Conservation (phyloP, 2,329 filamentous ascomycete genomes). For the Aciculosporium take region DNA sequence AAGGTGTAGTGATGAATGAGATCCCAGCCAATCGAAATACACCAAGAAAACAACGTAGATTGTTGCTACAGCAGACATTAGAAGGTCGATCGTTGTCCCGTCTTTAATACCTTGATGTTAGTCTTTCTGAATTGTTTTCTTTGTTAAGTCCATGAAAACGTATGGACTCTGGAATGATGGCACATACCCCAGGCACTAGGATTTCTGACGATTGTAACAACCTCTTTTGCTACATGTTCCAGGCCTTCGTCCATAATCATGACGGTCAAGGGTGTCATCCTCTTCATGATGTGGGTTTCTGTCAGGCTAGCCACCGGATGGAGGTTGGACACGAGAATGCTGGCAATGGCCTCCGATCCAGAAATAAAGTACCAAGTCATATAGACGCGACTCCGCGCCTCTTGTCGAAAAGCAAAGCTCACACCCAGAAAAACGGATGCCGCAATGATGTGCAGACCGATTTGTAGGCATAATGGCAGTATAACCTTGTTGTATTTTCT, state of each 20-base stretch:
- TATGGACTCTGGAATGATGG: neutral
- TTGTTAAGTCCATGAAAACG: neutral
- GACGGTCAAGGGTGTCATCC: slow-evolving; percentile 48
- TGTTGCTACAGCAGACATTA: slow-evolving; percentile 24
- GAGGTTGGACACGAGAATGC: slow-evolving; percentile 37
- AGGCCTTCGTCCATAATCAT: slow-evolving; percentile 51
- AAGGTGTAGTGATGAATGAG: slow-evolving; percentile 39
- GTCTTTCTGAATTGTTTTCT: neutral
- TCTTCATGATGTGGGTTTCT: slow-evolving; percentile 47
- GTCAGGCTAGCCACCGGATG: slow-evolving; percentile 46
- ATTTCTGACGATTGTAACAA: neutral
- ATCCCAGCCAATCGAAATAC: slow-evolving; percentile 50
- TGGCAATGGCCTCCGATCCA: slow-evolving; percentile 34
- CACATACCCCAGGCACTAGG: neutral
- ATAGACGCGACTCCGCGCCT: slow-evolving; percentile 21
- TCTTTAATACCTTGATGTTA: too few relatives aligned
- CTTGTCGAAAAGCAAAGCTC: slow-evolving; percentile 22
- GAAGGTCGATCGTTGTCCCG: slow-evolving; percentile 25
- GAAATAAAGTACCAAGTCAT: slow-evolving; percentile 40
- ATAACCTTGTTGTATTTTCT: slow-evolving; percentile 24
- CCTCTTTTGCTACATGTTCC: neutral
- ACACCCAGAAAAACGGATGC: slow-evolving; percentile 27
- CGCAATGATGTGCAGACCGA: slow-evolving; percentile 20
- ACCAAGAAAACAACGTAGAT: slow-evolving; percentile 32
- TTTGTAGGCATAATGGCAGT: slow-evolving; percentile 22